Percentiles rank a stretch among this genome's conserved stretches.
These are phyloP conservation scores for Umbelopsis sp. DNA, from an alignment of 371 early-diverging fungal species.

Conservation along the genomic window DNA sequence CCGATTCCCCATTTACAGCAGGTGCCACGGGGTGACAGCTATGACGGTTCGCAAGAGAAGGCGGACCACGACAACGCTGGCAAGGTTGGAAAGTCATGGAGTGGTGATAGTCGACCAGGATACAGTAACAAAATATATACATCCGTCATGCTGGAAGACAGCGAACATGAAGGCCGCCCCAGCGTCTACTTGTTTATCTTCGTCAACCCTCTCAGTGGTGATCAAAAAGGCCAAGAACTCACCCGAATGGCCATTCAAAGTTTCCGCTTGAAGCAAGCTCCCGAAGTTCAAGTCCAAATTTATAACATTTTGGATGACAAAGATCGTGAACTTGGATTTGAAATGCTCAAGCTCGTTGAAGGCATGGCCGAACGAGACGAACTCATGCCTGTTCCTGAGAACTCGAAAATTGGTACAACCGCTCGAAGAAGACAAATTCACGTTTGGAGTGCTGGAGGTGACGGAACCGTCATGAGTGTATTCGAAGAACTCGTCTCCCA, in stretches of 20 bases:
- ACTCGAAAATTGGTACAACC: constrained; percentile 14
- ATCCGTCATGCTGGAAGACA: constrained; percentile 29
- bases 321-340: constrained; percentile 49
- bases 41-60: neutral
- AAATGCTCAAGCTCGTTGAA: constrained; percentile 35
- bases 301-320: constrained; percentile 57
- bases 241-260: constrained; percentile 56
- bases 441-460: constrained; percentile 71
- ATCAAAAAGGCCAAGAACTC: constrained; percentile 58
- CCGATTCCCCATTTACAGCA: constrained; percentile 11
- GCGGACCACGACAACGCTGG: neutral
- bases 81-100: neutral
- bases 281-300: constrained; percentile 64
- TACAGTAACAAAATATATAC: constrained; percentile 20
- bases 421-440: constrained; percentile 48
- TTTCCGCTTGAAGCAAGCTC: constrained; percentile 58
- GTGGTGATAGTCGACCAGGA: neutral
- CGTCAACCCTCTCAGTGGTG: constrained; percentile 66
- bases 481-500: constrained; percentile 53
- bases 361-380: constrained; percentile 30
- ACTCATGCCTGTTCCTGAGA: constrained; percentile 21
- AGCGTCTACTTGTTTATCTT: constrained; percentile 62
- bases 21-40: constrained; percentile 14
- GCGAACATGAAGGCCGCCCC: constrained; percentile 40
- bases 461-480: constrained; percentile 70